These are phyloP conservation scores for Penicillium salamii DNA, from an alignment of 495 filamentous ascomycete species.

Conservation along the genomic window DNA sequence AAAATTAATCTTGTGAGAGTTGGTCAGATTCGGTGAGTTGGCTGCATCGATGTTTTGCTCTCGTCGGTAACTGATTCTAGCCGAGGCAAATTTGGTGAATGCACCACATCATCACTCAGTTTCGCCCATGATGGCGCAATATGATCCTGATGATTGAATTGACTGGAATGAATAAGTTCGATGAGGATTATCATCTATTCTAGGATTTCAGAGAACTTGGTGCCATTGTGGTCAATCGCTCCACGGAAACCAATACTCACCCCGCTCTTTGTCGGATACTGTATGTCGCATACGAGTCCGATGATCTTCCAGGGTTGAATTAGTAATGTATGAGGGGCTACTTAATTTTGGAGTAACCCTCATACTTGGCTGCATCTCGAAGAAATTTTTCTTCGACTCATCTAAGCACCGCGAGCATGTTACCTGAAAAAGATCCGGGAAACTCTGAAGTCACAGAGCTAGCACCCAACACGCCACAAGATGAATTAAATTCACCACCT, in stretches of 20 bases:
- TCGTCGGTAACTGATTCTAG: not conserved
- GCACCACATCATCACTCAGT: not conserved
- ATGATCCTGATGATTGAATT: not conserved
- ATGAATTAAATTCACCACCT: not conserved
- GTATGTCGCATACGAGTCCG: not conserved
- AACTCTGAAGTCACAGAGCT: not conserved
- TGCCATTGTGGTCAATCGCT: not conserved
- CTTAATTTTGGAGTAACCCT: not conserved
- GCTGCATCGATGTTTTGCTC: too few species aligned
- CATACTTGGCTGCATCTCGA: not conserved
- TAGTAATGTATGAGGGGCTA: slow-evolving; percentile 1
- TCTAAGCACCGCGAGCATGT: not conserved
- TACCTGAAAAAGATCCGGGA: not conserved
- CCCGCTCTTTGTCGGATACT: slow-evolving; percentile 2
- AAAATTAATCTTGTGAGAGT: too few species aligned
- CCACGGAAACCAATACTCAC: not conserved
- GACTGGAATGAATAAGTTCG: too few species aligned
- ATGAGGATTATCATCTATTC: too few species aligned
- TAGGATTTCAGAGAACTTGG: too few species aligned
- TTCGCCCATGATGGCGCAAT: not conserved
- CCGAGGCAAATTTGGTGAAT: not conserved
- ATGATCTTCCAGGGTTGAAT: not conserved
- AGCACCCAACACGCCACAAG: not conserved
- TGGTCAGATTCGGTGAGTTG: too few species aligned
- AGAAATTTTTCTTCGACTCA: too few species aligned